Evolutionary conservation across 352 stramenopile species (phyloP).

Genomic region (Aphanomyces invadans): DNA sequence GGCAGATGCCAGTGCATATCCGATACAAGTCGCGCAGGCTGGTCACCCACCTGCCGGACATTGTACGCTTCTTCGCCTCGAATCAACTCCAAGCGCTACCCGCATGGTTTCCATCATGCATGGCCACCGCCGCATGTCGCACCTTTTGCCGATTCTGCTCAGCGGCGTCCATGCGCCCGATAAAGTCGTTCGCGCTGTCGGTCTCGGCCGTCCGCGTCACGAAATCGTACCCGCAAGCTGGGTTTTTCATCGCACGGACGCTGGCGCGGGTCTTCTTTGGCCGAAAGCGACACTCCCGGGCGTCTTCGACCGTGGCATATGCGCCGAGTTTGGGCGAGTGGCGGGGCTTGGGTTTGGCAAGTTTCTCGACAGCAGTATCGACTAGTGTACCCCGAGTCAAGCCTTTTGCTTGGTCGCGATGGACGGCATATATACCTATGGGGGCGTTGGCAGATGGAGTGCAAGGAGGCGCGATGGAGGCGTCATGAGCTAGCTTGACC

Average conservation of each 20-base stretch:
- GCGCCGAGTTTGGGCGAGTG: slow-evolving; percentile 30
- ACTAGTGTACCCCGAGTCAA: neutral
- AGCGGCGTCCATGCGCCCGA: slow-evolving; percentile 68
- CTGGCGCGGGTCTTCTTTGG: slow-evolving; percentile 28
- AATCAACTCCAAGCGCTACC: slow-evolving; percentile 64
- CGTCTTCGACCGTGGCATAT: slow-evolving; percentile 66
- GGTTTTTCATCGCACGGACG: slow-evolving; percentile 19
- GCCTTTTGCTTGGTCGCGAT: neutral
- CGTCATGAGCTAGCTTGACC: neutral
- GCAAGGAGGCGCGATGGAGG: too few species aligned
- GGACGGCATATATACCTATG: neutral
- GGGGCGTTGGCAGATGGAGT: too few species aligned
- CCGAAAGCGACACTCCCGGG: slow-evolving; percentile 63
- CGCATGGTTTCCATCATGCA: neutral
- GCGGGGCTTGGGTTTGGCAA: slow-evolving; percentile 39
- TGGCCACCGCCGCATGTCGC: neutral
- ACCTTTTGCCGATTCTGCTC: slow-evolving; percentile 76
- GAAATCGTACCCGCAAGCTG: slow-evolving; percentile 23
- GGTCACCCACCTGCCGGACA: slow-evolving; percentile 34
- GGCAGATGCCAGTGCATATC: too few species aligned
- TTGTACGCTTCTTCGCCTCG: slow-evolving; percentile 74
- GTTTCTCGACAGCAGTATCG: slow-evolving; percentile 28
- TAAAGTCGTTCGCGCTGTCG: slow-evolving; percentile 35
- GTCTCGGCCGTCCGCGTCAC: slow-evolving; percentile 7
- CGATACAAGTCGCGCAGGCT: too few species aligned